Evolutionary conservation across 1,284 basidiomycete genomes (phyloP), one percentile per base, ranked within the genome.

Genomic region (Ustilago esculenta): DNA sequence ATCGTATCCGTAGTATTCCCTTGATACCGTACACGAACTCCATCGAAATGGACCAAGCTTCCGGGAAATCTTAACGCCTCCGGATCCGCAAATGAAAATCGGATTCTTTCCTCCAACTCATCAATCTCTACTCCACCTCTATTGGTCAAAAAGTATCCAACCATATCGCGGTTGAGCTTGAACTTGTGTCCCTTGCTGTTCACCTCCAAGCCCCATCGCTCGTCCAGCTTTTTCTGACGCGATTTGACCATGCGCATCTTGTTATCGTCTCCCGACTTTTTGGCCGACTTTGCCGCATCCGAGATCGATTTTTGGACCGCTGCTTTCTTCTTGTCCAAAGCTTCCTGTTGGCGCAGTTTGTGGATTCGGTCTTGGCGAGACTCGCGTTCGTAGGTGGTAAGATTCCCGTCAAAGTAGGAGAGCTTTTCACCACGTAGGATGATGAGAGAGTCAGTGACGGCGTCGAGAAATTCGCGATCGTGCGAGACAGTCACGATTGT

Each of bases 401-500:
- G 85, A 14, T 81, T 84, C 3, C 89, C 89, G 39, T 86, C 84
- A 77, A 88, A 89, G 69, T 89, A 88, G 11, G 83, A 79, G 2
- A 92, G 84, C 15, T 82, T 84, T 51, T 85, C 15, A 52, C 88
- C 84, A 20, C 88, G 86, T 33, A 91, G 84, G 17, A 88, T 84
- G 52, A 91, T 87, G 0, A 87, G 87, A 74, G 90, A 88, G n/a
- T 90, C 86, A 0, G 87, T 86, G 37, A 90, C 85, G 20, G 84
- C 83, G 72, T 90, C 87, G 18, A 89, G 83, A 74, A 92, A 91
- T 25, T 86, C 86, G 42, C 87, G 87, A 75, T 91, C 90, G 79
- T 91, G 90, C 0, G 89, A 88, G 21, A 89, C 83, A 50, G 85
- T 83, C 24, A 91, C 85, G 10, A 90, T 82, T 0, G 89, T 88